Percentiles rank a stretch among this genome's conserved stretches.
Evolutionary conservation across 2,329 filamentous ascomycete species (phyloP).

Genomic region (Parascedosporium putredinis): DNA sequence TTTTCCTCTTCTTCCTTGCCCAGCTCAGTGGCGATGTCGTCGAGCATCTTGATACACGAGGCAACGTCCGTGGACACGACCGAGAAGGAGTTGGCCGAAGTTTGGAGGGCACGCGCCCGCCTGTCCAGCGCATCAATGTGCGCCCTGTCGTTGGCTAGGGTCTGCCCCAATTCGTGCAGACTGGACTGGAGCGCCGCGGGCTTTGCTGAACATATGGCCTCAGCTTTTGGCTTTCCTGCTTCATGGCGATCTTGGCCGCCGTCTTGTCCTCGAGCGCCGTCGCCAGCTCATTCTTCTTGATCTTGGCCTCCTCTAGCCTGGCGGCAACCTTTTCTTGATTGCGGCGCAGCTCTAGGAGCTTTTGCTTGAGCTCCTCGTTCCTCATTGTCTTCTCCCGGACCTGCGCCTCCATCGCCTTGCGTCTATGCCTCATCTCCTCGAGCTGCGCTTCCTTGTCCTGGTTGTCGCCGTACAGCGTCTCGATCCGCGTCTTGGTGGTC

Average conservation of each 20-base stretch:
- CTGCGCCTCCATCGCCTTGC: constrained; percentile 69
- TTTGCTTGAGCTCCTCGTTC: constrained; percentile 79
- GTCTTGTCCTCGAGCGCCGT: constrained; percentile 61
- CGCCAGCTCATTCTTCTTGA: constrained; percentile 68
- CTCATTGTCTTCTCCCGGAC: constrained; percentile 75
- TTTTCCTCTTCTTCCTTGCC: constrained; percentile 87
- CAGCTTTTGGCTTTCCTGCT: constrained; percentile 81
- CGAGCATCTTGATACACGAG: constrained; percentile 77
- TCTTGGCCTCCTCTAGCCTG: constrained; percentile 72
- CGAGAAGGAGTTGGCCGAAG: constrained; percentile 79
- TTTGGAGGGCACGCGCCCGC: constrained; percentile 80
- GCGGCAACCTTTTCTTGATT: constrained; percentile 76
- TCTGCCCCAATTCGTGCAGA: constrained; percentile 71
- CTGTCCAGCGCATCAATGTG: constrained; percentile 84
- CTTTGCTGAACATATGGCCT: constrained; percentile 88
- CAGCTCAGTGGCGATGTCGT: constrained; percentile 77
- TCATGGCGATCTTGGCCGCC: constrained; percentile 56
- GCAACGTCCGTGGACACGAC: constrained; percentile 79
- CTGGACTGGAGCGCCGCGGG: constrained; percentile 69
- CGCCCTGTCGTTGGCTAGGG: constrained; percentile 64
- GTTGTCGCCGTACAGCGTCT: constrained; percentile 75
- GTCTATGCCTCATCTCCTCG: constrained; percentile 69
- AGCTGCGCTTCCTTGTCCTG: constrained; percentile 74
- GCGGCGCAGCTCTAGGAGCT: constrained; percentile 67
- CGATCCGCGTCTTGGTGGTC: constrained; percentile 75